Conservation (phyloP, 2,329 filamentous ascomycete genomes). For the Penicillium hesseltinei region DNA sequence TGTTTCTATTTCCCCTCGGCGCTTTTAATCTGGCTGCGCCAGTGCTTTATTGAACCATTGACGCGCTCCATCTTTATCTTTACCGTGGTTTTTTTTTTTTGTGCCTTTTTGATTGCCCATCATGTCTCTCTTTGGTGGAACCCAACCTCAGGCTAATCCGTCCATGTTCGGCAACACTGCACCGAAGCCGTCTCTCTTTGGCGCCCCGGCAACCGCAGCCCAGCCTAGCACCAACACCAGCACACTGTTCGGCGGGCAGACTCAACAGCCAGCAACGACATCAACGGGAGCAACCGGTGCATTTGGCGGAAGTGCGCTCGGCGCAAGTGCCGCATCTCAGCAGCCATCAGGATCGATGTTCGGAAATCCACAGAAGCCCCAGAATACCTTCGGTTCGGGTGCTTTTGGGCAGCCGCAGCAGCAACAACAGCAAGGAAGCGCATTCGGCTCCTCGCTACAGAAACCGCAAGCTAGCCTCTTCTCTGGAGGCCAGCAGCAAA, state of each 20-base stretch:
- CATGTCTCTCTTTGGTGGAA: slow-evolving; percentile 43
- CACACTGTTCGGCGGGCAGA: slow-evolving; percentile 34
- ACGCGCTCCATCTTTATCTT: slow-evolving; percentile 5
- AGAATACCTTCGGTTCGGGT: slow-evolving; percentile 7
- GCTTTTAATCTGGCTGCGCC: background rate
- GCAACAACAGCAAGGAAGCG: slow-evolving; percentile 16
- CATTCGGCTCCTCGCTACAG: slow-evolving; percentile 30
- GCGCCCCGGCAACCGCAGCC: slow-evolving; percentile 25
- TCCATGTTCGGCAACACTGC: slow-evolving; percentile 32
- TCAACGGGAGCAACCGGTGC: slow-evolving; percentile 22
- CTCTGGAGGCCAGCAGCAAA: slow-evolving; percentile 23
- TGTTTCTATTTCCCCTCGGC: background rate
- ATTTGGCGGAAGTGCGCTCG: slow-evolving; percentile 20
- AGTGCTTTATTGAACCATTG: background rate
- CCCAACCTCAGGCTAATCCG: slow-evolving; percentile 17
- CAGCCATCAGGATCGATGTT: slow-evolving; percentile 34
- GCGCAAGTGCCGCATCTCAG: slow-evolving; percentile 26
- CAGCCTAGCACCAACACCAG: slow-evolving; percentile 27
- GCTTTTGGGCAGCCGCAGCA: slow-evolving; percentile 24
- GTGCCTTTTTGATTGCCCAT: slow-evolving; percentile 12
- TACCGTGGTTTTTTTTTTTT: slow-evolving; percentile 19
- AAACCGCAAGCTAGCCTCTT: slow-evolving; percentile 29
- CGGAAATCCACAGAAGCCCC: slow-evolving; percentile 22
- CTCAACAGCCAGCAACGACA: slow-evolving; percentile 22
- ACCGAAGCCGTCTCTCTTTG: slow-evolving; percentile 41